Percentiles rank a stretch among this genome's conserved stretches.
phyloP scores from a whole-genome alignment of 345 rosid species.

The Ceriops decandra region DNA sequence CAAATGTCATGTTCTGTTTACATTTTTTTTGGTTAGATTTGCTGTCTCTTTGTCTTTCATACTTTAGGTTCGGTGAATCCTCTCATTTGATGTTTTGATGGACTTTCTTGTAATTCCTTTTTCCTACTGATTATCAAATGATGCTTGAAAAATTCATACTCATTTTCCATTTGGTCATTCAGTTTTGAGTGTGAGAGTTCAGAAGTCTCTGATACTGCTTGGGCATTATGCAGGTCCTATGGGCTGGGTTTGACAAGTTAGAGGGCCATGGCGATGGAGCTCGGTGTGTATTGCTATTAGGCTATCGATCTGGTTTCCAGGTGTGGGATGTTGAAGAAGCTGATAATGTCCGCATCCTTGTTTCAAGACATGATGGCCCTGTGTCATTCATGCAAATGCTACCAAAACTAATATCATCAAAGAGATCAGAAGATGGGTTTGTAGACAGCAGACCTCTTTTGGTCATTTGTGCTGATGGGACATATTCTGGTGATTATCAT shows the following conservation, averaged over 20 bases:
- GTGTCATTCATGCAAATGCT: slow-evolving; percentile 83
- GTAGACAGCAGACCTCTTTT: slow-evolving; percentile 64
- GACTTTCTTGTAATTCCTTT: neutral
- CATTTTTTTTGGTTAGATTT: too few relatives aligned
- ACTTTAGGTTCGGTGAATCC: neutral
- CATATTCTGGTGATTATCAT: slow-evolving; percentile 37
- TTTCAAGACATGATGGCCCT: slow-evolving; percentile 72
- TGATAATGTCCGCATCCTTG: slow-evolving; percentile 67
- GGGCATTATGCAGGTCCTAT: slow-evolving; percentile 51
- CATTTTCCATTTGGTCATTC: neutral
- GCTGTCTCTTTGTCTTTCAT: too few relatives aligned
- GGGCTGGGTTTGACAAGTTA: slow-evolving; percentile 97
- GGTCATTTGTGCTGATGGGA: slow-evolving; percentile 60
- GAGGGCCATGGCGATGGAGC: slow-evolving; percentile 45
- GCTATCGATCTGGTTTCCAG: slow-evolving; percentile 85
- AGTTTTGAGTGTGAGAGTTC: neutral
- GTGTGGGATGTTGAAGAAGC: slow-evolving; percentile 96
- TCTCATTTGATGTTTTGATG: neutral
- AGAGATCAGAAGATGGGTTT: slow-evolving; percentile 44
- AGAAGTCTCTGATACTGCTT: neutral
- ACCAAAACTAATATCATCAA: slow-evolving; percentile 49
- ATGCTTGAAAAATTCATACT: neutral
- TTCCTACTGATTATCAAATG: neutral
- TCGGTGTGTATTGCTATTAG: slow-evolving; percentile 70
- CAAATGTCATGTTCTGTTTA: too few relatives aligned